A percentile compares a stretch with the other conserved stretches of the same genome.
phyloP scores from a whole-genome alignment of 164 flowering plant genomes.

The Vitis rotundifolia region DNA sequence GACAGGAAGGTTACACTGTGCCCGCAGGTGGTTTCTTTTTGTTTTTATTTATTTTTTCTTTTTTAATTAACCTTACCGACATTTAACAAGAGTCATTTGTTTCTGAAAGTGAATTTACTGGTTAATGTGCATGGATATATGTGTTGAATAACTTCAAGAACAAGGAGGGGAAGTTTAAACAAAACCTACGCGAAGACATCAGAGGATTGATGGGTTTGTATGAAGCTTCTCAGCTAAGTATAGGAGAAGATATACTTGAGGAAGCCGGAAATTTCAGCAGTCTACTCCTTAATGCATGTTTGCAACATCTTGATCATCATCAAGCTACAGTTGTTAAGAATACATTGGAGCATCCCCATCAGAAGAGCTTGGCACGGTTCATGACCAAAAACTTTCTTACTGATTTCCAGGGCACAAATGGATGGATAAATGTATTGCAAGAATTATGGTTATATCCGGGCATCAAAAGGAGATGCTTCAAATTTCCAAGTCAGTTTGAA shows the following conservation, averaged over 20 bases:
- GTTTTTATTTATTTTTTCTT: background rate
- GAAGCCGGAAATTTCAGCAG: constrained; percentile 37
- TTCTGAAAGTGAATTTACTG: too few relatives aligned
- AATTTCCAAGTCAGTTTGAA: constrained; percentile 38
- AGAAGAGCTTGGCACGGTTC: constrained; percentile 44
- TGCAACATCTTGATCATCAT: constrained; percentile 3
- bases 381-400: constrained; percentile 20
- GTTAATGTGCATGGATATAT: constrained; percentile 1
- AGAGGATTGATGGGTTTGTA: constrained; percentile 20
- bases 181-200: constrained; percentile 2
- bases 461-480: constrained; percentile 41
- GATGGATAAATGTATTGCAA: constrained; percentile 13
- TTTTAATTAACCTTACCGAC: background rate
- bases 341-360: constrained; percentile 38
- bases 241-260: constrained; percentile 54
- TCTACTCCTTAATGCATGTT: constrained; percentile 22
- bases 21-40: constrained; percentile 15
- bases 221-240: constrained; percentile 30
- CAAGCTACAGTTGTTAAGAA: constrained; percentile 21
- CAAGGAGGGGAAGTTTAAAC: constrained; percentile 7
- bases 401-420: background rate
- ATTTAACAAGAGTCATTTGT: too few relatives aligned
- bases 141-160: constrained; percentile 15
- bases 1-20: constrained; percentile 27
- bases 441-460: constrained; percentile 34